Conservation (phyloP, 306 rosid genomes). For the Nissolia schottii region DNA sequence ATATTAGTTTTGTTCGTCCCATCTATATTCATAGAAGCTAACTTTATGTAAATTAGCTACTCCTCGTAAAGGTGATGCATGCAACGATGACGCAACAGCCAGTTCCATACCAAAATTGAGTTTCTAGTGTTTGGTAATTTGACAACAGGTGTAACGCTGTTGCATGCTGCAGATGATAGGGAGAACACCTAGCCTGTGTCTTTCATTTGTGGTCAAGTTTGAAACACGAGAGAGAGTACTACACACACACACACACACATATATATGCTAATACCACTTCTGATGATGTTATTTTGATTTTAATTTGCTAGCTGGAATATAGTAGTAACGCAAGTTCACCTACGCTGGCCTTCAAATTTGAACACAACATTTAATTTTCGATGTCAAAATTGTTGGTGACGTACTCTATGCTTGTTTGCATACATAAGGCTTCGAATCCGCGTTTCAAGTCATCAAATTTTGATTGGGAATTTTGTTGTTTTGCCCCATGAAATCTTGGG, state of each 20-base stretch:
- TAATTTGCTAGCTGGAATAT: not conserved
- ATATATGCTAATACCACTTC: no score
- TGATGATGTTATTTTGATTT: not conserved
- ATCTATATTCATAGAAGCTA: no score
- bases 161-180: not conserved
- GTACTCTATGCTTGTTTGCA: not conserved
- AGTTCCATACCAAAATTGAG: no score
- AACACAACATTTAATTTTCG: not conserved
- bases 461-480: slow-evolving; percentile 21
- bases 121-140: not conserved
- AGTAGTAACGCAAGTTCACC: no score
- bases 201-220: not conserved
- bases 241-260: no score
- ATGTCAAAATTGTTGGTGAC: not conserved
- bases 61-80: no score
- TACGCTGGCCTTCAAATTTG: not conserved
- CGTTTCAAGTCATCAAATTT: slow-evolving; percentile 15
- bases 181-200: not conserved
- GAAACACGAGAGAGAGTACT: not conserved
- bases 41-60: no score
- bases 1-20: no score
- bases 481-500: not conserved
- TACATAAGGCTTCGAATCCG: not conserved
- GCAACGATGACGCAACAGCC: no score
- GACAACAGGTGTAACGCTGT: slow-evolving; percentile 1